Base-by-base conservation (phyloP, 352 stramenopile genomes). In the Paralagenidium karlingii region DNA sequence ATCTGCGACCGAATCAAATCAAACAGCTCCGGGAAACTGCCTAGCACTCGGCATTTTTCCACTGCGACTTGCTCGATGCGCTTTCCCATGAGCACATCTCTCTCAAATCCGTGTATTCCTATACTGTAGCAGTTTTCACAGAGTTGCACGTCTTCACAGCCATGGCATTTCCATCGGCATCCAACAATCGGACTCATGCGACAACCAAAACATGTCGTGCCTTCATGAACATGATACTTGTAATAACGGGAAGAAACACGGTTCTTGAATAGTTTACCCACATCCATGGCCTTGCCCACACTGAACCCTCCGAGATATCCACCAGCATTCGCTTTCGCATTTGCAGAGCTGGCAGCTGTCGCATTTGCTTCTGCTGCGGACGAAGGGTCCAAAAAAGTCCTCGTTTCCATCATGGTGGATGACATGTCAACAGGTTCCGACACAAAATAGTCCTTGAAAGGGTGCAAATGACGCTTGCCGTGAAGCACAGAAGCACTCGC, bases 61-160 rank as follows among this genome's bases (percentile, higher is more conserved):
- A 71, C 67, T 0, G 70, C 67, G 7, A 64, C 43, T 19, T 76
- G 60, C 36, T 82, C 70, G 37, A 84, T 58, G 21, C 65, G 67
- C 7, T n/a, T n/a, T n/a, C n/a, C n/a, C n/a, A n/a, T n/a, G n/a
- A n/a, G n/a, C n/a, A n/a, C n/a, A n/a, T n/a, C n/a, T n/a, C n/a
- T 88, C 49, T 88, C 75, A 33, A 85, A 52, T 1, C 75, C 75
- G 50, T 89, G 75, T 19, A 68, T 71, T 22, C 75, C 75, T n/a
- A 89, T 55, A 26, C 67, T 63, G 55, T 89, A 89, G 33, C 75
- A 89, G 37, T 66, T 81, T 46, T 85, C 69, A 38, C 75, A 89
- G 37, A 89, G 47, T 43, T 89, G 71, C 25, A 84, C 83, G 43
- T 69, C 71, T n/a, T 85, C 75, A 34, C 75, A 89, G 21, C 68